Conservation (phyloP, 768 basidiomycete genomes). For the Boletus bicolor region DNA sequence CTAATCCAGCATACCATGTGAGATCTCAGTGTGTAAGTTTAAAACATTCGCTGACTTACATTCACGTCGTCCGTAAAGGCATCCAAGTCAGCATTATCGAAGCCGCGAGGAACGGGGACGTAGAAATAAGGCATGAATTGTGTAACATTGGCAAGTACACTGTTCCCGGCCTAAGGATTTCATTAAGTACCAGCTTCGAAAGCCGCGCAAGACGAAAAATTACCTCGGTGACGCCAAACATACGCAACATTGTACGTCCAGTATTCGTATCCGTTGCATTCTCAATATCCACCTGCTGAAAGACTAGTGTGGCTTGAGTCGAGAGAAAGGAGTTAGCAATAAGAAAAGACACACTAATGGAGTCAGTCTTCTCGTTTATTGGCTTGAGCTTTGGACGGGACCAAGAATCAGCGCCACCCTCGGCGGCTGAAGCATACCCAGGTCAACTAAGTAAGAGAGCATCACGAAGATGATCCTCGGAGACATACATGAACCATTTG, state of each 20-base stretch:
- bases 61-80: conserved; percentile 71
- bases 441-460: not conserved
- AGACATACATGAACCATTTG: conserved; percentile 42
- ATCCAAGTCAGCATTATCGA: conserved; percentile 61
- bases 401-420: conserved; percentile 80
- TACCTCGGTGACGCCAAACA: conserved; percentile 93
- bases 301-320: conserved; percentile 47
- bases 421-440: conserved; percentile 44
- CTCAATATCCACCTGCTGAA: conserved; percentile 96
- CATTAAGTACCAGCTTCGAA: conserved; percentile 2
- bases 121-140: conserved; percentile 94
- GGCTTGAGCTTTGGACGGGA: conserved; percentile 53
- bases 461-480: not conserved
- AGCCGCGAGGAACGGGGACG: conserved; percentile 81
- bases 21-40: not conserved
- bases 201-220: conserved; percentile 5
- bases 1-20: conserved; percentile 11
- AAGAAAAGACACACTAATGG: conserved; percentile 52
- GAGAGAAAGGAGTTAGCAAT: not conserved
- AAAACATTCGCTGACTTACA: conserved; percentile 42
- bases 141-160: conserved; percentile 79
- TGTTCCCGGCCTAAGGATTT: conserved; percentile 67
- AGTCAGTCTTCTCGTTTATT: conserved; percentile 59
- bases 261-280: conserved; percentile 47
- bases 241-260: conserved; percentile 49